Evolutionary conservation across 2,329 filamentous ascomycete species (phyloP).

Genomic region (Cladosporium sp.): DNA sequence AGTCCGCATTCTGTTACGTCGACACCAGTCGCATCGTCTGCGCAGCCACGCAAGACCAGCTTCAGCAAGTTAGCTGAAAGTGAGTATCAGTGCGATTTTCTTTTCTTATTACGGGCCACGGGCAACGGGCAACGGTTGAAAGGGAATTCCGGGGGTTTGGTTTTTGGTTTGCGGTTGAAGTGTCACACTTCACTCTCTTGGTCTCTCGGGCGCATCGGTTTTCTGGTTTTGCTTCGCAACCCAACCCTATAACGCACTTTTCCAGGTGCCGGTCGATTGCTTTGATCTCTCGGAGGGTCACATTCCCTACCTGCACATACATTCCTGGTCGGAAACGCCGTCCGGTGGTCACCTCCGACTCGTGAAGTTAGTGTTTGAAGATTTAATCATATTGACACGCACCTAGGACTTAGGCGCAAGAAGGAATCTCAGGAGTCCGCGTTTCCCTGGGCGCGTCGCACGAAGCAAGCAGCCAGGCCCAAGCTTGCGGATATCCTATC

Average conservation of each 20-base stretch:
- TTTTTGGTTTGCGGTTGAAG: not conserved
- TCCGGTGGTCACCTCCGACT: no score
- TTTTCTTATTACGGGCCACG: no score
- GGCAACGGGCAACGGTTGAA: no score
- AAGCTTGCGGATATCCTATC: conserved; percentile 15
- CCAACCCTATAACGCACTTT: not conserved
- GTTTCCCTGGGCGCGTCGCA: not conserved
- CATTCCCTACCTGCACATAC: not conserved
- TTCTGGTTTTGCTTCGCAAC: not conserved
- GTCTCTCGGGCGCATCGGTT: not conserved
- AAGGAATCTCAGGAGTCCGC: not conserved
- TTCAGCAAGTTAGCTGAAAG: not conserved
- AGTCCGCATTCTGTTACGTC: not conserved
- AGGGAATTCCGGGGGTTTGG: no score
- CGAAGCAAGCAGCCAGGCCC: not conserved
- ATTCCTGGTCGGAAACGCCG: not conserved
- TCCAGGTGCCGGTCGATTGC: not conserved
- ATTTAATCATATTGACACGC: not conserved
- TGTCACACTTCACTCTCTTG: not conserved
- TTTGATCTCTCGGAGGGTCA: not conserved
- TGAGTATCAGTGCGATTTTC: no score
- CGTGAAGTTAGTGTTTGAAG: not conserved
- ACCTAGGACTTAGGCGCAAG: not conserved
- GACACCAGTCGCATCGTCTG: not conserved
- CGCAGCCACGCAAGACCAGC: not conserved